Conservation (phyloP, 371 early-diverging fungal genomes). For the Dichotomocladium elegans region DNA sequence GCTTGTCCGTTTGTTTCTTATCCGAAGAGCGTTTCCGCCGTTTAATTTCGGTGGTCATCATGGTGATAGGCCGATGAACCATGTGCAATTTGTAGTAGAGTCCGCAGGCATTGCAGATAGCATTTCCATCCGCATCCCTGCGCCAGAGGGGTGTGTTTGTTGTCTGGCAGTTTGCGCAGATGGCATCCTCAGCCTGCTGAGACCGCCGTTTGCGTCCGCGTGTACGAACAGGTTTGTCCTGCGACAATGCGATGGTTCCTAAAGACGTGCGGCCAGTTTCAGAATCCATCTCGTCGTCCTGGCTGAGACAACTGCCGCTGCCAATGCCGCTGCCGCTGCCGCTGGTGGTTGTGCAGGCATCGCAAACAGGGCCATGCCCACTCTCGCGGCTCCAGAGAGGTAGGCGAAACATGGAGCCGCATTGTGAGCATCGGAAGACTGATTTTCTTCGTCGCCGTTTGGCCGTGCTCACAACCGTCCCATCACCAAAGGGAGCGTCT, state of each 20-base stretch:
- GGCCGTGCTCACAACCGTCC: background rate
- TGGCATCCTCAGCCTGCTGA: slow-evolving; percentile 2
- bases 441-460: slow-evolving; percentile 24
- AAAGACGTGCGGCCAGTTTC: background rate
- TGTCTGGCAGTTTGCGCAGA: slow-evolving; percentile 73
- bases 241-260: background rate
- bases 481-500: background rate
- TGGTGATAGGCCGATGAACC: slow-evolving; percentile 51
- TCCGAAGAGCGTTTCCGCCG: slow-evolving; percentile 43
- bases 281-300: background rate
- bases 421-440: slow-evolving; percentile 34
- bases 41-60: slow-evolving; percentile 56
- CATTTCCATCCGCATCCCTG: slow-evolving; percentile 59
- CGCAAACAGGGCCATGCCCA: slow-evolving; percentile 38
- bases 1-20: slow-evolving; percentile 3
- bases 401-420: slow-evolving; percentile 28
- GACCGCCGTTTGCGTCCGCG: slow-evolving; percentile 6
- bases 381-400: slow-evolving; percentile 37
- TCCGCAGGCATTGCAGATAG: slow-evolving; percentile 82
- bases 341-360: too few relatives aligned
- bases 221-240: slow-evolving; percentile 1
- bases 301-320: slow-evolving; percentile 1
- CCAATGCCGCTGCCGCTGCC: too few relatives aligned
- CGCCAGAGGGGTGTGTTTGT: slow-evolving; percentile 83
- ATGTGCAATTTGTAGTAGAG: slow-evolving; percentile 74